Evolutionary conservation across 345 rosid genomes (phyloP).

Genomic region (Eucalyptus virginea): DNA sequence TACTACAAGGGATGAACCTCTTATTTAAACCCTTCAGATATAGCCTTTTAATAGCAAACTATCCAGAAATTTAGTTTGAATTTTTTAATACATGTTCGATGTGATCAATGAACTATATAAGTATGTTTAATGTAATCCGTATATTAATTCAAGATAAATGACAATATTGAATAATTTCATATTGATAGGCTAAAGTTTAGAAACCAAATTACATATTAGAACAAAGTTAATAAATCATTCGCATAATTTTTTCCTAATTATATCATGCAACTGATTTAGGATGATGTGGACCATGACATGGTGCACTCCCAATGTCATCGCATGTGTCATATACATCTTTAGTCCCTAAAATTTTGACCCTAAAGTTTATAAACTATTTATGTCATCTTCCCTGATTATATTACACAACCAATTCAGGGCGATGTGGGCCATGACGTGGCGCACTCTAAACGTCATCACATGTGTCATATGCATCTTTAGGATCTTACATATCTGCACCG

Average conservation of each 20-base stretch:
- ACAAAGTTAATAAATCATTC: too few species aligned
- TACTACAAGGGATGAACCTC: accelerated
- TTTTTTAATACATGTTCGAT: too few species aligned
- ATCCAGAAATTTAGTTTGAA: too few species aligned
- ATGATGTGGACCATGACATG: too few species aligned
- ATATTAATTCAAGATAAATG: too few species aligned
- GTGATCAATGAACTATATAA: too few species aligned
- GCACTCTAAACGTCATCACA: neutral
- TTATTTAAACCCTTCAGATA: accelerated
- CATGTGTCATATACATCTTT: neutral
- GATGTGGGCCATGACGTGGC: neutral
- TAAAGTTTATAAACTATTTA: too few species aligned
- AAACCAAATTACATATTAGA: too few species aligned
- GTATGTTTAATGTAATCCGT: too few species aligned
- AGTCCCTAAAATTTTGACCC: neutral
- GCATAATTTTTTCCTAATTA: neutral
- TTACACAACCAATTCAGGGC: neutral
- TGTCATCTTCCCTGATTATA: neutral
- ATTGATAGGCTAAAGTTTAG: too few species aligned
- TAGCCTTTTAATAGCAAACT: accelerated
- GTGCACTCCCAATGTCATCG: neutral
- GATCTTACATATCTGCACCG: neutral
- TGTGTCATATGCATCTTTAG: neutral
- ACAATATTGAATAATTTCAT: too few species aligned
- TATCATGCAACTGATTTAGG: neutral